These are phyloP conservation scores for Ocimum tenuiflorum DNA, from an alignment of 257 asterid species.

Conservation along the genomic window DNA sequence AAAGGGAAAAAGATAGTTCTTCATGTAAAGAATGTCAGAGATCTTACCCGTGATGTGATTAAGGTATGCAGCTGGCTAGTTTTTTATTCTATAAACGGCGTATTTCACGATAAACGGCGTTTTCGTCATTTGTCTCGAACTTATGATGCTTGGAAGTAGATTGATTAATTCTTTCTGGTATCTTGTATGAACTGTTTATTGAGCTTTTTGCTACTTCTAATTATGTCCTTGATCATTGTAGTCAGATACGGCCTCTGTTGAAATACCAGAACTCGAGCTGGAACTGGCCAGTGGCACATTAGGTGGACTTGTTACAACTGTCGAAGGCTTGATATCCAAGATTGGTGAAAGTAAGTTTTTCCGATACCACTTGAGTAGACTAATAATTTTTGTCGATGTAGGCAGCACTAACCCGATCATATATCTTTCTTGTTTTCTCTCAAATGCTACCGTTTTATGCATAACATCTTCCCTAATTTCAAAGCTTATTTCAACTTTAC, in stretches of 20 bases:
- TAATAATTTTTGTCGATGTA: no score
- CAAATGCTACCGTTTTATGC: neutral
- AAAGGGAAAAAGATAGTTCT: constrained; percentile 76
- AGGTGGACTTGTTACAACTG: constrained; percentile 92
- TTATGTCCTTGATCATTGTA: constrained; percentile 22
- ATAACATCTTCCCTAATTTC: neutral
- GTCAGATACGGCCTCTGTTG: constrained; percentile 87
- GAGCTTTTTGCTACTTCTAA: constrained; percentile 16
- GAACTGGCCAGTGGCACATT: constrained; percentile 82
- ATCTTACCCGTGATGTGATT: constrained; percentile 88
- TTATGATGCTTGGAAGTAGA: no score
- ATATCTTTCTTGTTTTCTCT: neutral
- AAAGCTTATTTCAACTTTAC: constrained; percentile 7
- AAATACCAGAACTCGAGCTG: constrained; percentile 78
- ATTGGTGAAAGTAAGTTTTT: constrained; percentile 72
- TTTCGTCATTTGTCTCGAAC: no score
- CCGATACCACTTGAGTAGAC: neutral
- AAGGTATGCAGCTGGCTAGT: constrained; percentile 43
- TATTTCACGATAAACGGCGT: no score
- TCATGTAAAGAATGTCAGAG: constrained; percentile 55
- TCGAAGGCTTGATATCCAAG: constrained; percentile 84
- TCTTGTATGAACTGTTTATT: neutral
- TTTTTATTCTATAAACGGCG: neutral
- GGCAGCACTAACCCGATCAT: neutral
- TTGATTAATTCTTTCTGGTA: no score